Base-by-base conservation (phyloP, 2,329 filamentous ascomycete genomes). In the Purpureocillium lavendulum region DNA sequence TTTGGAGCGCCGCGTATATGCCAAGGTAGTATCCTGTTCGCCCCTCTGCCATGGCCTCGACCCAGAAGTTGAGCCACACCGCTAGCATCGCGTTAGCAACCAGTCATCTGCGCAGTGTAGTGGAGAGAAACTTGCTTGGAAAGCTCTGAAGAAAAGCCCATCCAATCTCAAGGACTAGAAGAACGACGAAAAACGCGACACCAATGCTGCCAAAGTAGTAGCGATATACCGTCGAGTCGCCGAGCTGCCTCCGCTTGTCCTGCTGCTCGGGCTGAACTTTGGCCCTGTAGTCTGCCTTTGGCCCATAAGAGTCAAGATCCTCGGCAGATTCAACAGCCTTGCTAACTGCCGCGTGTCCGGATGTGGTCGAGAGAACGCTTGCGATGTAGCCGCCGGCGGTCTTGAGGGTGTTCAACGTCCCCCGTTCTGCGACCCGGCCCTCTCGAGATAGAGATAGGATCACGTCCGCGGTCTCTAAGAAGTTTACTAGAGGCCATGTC, bases 11-110 rank as follows among this genome's bases (percentile, higher is more conserved):
- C 16, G 49, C 21, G 24, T 54, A 55, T 6, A 56, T 35, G 6
- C 53, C 51, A 11, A 58, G 48, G 37, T 56, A 49, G 12, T 50
- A 49, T 1, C 46, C 48, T 1, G 41, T 36, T 13, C 35, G 36
- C 2, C 36, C 38, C 8, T 39, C 36, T 1, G 40, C 14, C 17
- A 48, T 53, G 4, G 52, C 47, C 16, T 55, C 49, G 0, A 49
- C 43, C 57, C 55, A 59, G 4, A 57, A 51, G 7, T 55, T 53
- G 17, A 59, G 47, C 57, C 57, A 59, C n/a, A 59, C 47, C 33
- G 48, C 54, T 57, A 35, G 2, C 7, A n/a, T 2, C 10, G 4
- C 11, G 16, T 39, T 10, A 26, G 21, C 10, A 5, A 26, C 6
- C 10, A 26, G 5, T 26, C 10, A 26, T 26, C 10, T 26, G 21